Conservation (phyloP, 2,329 filamentous ascomycete species). For the Epichloe coenophiala region DNA sequence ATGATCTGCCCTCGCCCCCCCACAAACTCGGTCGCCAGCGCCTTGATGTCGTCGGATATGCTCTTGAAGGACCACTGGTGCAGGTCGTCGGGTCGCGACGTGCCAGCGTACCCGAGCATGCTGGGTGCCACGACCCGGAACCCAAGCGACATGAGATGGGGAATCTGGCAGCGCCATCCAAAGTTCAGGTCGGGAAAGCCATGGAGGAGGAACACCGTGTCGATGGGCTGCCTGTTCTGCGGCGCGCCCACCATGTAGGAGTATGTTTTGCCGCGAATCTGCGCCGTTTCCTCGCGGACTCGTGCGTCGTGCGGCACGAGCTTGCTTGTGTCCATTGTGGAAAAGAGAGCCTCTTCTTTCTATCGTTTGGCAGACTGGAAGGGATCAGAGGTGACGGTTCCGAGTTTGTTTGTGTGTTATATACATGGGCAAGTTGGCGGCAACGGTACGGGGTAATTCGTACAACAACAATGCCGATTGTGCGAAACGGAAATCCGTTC, state of each 20-base stretch:
- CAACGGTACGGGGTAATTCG: too few relatives aligned
- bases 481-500: too few relatives aligned
- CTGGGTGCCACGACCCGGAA: slow-evolving; percentile 74
- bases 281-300: slow-evolving; percentile 47
- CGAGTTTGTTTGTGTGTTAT: too few relatives aligned
- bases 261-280: slow-evolving; percentile 58
- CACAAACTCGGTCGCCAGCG: slow-evolving; percentile 46
- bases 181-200: slow-evolving; percentile 75
- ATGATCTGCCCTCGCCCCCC: slow-evolving; percentile 47
- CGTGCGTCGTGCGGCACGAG: slow-evolving; percentile 53
- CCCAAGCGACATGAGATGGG: slow-evolving; percentile 55
- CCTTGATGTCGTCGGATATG: slow-evolving; percentile 61
- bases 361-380: too few relatives aligned
- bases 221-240: slow-evolving; percentile 19
- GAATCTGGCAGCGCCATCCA: slow-evolving; percentile 85
- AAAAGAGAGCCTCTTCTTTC: too few relatives aligned
- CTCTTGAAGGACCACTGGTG: slow-evolving; percentile 57
- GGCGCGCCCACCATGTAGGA: slow-evolving; percentile 46
- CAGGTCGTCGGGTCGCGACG: slow-evolving; percentile 50
- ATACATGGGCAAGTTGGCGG: too few relatives aligned
- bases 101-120: slow-evolving; percentile 74
- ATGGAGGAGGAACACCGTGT: slow-evolving; percentile 46
- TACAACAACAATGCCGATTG: too few relatives aligned
- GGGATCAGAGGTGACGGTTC: too few relatives aligned
- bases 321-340: slow-evolving; percentile 42